Evolutionary conservation across 2,329 filamentous ascomycete genomes (phyloP), one percentile per base, ranked within the genome.

Genomic region (Paramyrothecium roridum): DNA sequence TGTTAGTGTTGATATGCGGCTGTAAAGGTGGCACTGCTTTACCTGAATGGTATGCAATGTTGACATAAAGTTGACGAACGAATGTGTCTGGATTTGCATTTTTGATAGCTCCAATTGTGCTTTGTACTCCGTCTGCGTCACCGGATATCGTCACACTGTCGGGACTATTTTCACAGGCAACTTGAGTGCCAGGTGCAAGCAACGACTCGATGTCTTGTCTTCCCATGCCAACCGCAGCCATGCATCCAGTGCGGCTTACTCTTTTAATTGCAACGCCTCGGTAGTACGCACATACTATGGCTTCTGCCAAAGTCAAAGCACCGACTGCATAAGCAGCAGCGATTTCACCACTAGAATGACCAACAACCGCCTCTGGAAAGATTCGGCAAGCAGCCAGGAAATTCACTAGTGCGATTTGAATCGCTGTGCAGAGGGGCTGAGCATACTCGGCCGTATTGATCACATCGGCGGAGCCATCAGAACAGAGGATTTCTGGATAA

Each of bases 401-500:
- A n/a, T 65, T 58, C 0, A 73, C 61, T 2, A 76, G 55, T 22
- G 59, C 72, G n/a, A 76, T 55, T 54, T 76, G 74, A 6, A 76
- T 30, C 1, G 70, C 68, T 13, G 72, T 75, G 52, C 70, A 75
- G 3, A 68, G 52, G 10, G 73, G 67, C 52, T 74, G 70, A 33
- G 65, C 4, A 26, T 16, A 17, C 48, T 33, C 48, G 26, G 48
- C 48, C 17, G 13, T 50, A 22, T 26, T 43, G 37, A 43, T 50
- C 26, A 30, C 10, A 30, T 30, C 26, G 10, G 26, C 26, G 10
- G 26, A 30, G 26, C 10, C 26, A 30, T 30, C 10, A 30, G 26
- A 30, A 10, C 26, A 30, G 26, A 30, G 26, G 26, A 30, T 30
- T 30, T 30, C 26, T 30, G 26, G 26, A 10, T 30, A 30, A 30